These are phyloP conservation scores for Hirsutella rhossiliensis DNA, from an alignment of 2,329 filamentous ascomycete species.

Conservation along the genomic window DNA sequence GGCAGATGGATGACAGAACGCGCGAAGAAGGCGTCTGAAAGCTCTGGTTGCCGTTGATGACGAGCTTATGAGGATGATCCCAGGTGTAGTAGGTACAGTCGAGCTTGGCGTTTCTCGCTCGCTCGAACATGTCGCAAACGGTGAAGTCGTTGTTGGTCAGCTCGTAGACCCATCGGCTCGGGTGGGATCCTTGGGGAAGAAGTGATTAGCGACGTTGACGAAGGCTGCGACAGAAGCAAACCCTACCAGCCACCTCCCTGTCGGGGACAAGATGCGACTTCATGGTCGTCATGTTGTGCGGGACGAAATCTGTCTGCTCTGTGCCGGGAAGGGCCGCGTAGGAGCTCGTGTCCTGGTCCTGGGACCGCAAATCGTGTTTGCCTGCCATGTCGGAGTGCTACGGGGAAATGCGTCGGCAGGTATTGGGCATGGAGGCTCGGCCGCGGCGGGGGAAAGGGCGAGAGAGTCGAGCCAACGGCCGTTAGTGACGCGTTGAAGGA, in stretches of 20 bases:
- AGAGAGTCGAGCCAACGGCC: too few relatives aligned
- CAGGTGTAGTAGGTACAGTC: slow-evolving; percentile 18
- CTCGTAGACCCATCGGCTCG: slow-evolving; percentile 29
- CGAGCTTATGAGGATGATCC: slow-evolving; percentile 23
- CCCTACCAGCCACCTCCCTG: slow-evolving; percentile 16
- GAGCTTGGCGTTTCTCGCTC: slow-evolving; percentile 17
- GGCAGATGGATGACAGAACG: slow-evolving; percentile 24
- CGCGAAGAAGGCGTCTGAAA: slow-evolving; percentile 13
- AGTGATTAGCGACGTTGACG: neutral
- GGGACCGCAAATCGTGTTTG: slow-evolving; percentile 15
- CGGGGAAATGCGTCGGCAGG: too few relatives aligned
- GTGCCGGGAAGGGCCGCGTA: slow-evolving; percentile 23
- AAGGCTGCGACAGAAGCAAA: neutral
- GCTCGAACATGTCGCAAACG: slow-evolving; percentile 22
- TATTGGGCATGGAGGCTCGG: too few relatives aligned
- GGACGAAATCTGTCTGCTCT: slow-evolving; percentile 13
- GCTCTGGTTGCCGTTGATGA: slow-evolving; percentile 28
- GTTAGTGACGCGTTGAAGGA: too few relatives aligned
- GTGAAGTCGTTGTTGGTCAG: slow-evolving; percentile 24
- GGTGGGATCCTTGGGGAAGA: slow-evolving; percentile 18
- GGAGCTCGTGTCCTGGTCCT: slow-evolving; percentile 13
- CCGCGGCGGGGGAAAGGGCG: too few relatives aligned
- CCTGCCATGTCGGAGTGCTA: slow-evolving; percentile 12
- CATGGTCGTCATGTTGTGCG: slow-evolving; percentile 18
- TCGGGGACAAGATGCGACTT: slow-evolving; percentile 16